phyloP scores from a whole-genome alignment of 2,329 filamentous ascomycete genomes.

The Aureobasidium sp. region DNA sequence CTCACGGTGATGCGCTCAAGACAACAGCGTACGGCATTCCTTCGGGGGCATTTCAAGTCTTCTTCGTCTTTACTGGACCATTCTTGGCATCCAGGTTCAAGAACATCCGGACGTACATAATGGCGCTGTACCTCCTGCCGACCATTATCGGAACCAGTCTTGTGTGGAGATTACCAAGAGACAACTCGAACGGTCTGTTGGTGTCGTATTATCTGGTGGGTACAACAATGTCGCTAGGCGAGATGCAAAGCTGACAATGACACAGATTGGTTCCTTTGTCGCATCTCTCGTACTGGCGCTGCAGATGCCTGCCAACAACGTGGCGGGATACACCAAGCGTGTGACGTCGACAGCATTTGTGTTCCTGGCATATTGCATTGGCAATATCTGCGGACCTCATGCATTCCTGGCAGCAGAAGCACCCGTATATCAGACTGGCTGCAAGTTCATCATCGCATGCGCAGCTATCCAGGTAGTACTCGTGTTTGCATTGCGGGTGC shows the following conservation, averaged over 20 bases:
- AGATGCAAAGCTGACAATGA: background rate
- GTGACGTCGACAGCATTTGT: constrained; percentile 39
- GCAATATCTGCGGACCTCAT: constrained; percentile 41
- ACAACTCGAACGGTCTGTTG: constrained; percentile 39
- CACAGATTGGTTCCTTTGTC: constrained; percentile 35
- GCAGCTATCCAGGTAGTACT: constrained; percentile 34
- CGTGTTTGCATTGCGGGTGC: constrained; percentile 27
- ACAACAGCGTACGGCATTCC: constrained; percentile 48
- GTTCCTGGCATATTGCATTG: constrained; percentile 36
- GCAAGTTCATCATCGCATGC: constrained; percentile 42
- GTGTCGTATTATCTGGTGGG: constrained; percentile 43
- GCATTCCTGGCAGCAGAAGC: constrained; percentile 39
- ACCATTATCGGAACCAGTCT: constrained; percentile 42
- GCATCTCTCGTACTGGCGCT: constrained; percentile 45
- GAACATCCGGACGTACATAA: constrained; percentile 44
- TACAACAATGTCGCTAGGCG: background rate
- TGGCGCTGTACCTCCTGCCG: constrained; percentile 44
- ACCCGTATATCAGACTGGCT: constrained; percentile 44
- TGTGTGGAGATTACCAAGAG: constrained; percentile 41
- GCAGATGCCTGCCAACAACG: constrained; percentile 42
- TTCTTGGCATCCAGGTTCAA: constrained; percentile 43
- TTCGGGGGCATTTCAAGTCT: constrained; percentile 44
- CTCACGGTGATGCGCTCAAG: constrained; percentile 31
- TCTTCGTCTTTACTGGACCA: constrained; percentile 46
- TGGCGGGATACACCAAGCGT: constrained; percentile 42